These are phyloP conservation scores for Phytopythium kandeliae DNA, from an alignment of 352 stramenopile genomes.

Conservation along the genomic window DNA sequence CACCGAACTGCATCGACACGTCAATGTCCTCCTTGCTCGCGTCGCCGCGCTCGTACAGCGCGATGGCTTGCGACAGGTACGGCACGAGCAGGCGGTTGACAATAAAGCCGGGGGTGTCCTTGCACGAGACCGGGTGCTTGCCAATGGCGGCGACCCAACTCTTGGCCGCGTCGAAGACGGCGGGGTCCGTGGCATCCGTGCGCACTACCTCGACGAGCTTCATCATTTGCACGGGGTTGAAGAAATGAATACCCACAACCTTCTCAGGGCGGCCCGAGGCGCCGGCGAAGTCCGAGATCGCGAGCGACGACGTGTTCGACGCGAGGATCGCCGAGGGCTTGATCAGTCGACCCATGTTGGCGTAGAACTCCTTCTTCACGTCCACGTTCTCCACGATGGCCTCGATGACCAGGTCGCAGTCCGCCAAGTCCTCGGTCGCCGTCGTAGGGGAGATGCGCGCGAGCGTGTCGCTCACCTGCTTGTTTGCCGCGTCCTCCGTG, in stretches of 20 bases:
- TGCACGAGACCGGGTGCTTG: constrained; percentile 93
- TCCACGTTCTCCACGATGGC: constrained; percentile 98
- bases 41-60: constrained; percentile 93
- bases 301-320: constrained; percentile 95
- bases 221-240: constrained; percentile 96
- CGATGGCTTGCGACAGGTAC: constrained; percentile 85
- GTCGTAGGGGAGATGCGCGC: constrained; percentile 88
- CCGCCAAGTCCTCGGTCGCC: constrained; percentile 73
- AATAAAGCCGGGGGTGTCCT: constrained; percentile 97
- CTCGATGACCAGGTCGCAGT: constrained; percentile 96
- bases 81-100: constrained; percentile 92
- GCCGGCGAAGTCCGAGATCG: constrained; percentile 93
- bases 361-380: constrained; percentile 92
- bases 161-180: constrained; percentile 89
- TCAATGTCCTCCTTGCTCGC: constrained; percentile 96
- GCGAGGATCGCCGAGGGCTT: constrained; percentile 93
- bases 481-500: constrained; percentile 66
- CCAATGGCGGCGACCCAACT: constrained; percentile 90
- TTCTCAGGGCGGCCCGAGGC: constrained; percentile 88
- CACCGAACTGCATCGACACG: constrained; percentile 95
- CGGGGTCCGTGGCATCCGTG: constrained; percentile 89
- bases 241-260: constrained; percentile 98
- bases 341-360: constrained; percentile 85
- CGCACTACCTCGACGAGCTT: constrained; percentile 96
- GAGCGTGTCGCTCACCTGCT: constrained; percentile 54